Percentiles rank a stretch among this genome's conserved stretches.
These are phyloP conservation scores for Tephrocybe sp. DNA, from an alignment of 768 basidiomycete species.

Conservation along the genomic window DNA sequence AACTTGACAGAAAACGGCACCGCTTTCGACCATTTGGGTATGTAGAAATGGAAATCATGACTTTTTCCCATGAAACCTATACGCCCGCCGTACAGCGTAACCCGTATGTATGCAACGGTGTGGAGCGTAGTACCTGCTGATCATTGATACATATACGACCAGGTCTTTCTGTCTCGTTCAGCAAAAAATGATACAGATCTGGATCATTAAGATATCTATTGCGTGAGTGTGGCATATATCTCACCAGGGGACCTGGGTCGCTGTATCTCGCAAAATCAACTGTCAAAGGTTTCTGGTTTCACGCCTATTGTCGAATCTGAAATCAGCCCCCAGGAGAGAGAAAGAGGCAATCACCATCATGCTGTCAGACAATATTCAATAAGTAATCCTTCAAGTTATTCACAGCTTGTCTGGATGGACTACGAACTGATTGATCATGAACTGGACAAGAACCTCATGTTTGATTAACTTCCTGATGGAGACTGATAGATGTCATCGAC, in stretches of 20 bases:
- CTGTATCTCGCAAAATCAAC: no score
- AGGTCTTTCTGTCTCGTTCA: background rate
- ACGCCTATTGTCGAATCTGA: background rate
- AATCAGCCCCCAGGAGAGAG: background rate
- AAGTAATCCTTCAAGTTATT: no score
- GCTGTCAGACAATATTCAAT: no score
- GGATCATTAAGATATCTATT: background rate
- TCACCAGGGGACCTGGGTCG: background rate
- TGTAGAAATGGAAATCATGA: background rate
- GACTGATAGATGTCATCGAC: no score
- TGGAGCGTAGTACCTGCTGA: background rate
- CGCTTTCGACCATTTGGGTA: background rate
- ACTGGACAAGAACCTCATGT: no score
- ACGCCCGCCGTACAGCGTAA: constrained; percentile 6
- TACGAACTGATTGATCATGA: no score
- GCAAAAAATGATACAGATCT: constrained; percentile 1
- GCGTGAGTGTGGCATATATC: background rate
- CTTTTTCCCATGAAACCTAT: constrained; percentile 4
- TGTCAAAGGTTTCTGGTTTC: background rate
- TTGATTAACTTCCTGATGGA: no score
- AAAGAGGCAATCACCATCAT: background rate
- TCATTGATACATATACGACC: constrained; percentile 2
- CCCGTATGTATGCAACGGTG: background rate
- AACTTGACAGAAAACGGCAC: background rate
- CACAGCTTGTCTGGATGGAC: no score